Base-by-base conservation (phyloP, 805 yeast genomes). In the Candida andamanensis region DNA sequence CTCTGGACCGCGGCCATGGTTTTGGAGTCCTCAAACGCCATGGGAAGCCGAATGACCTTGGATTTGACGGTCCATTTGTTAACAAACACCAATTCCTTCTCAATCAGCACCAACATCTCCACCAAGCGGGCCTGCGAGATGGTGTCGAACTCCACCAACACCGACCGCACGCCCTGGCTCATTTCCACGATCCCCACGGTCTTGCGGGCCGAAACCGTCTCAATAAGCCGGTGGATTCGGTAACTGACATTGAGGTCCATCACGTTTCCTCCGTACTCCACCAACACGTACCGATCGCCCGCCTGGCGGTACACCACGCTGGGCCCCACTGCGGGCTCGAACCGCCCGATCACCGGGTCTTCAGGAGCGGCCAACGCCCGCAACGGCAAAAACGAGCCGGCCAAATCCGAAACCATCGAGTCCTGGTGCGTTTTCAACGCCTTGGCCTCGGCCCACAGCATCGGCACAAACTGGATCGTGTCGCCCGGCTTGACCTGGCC, bases 401-500 rank as follows among this genome's bases (percentile, higher is more conserved):
- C 36, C 28, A 80, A 59, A 0, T 52, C 35, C 23, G 62, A 69
- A 39, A 83, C 65, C 15, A 68, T 60, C 17, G 49, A 44, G 51
- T 85, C 89, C 53, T 82, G 94, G 1, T 63, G 55, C 17, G 49
- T 48, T 57, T 77, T 82, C 56, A 89, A 64, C 12, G 55, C 55
- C 43, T 82, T 65, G 5, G 97, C 96, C 36, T 71, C 61, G 18
- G 74, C 78, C 46, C 74, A 81, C 11, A 76, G 49, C 26, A 92
- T 69, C 22, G 97, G 95, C 35, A 78, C 76, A 67, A 92, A 90
- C 44, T 74, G 74, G 39, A 90, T 78, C 29, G 58, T 47, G 51
- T 92, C 97, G 51, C 97, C 97, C 4, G 97, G 97, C 58, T 85
- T 89, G 26, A 85, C 89, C 64, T 90, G 97, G 28, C 98, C 98